Conservation (phyloP, 306 rosid genomes). For the Prunus salicina region DNA sequence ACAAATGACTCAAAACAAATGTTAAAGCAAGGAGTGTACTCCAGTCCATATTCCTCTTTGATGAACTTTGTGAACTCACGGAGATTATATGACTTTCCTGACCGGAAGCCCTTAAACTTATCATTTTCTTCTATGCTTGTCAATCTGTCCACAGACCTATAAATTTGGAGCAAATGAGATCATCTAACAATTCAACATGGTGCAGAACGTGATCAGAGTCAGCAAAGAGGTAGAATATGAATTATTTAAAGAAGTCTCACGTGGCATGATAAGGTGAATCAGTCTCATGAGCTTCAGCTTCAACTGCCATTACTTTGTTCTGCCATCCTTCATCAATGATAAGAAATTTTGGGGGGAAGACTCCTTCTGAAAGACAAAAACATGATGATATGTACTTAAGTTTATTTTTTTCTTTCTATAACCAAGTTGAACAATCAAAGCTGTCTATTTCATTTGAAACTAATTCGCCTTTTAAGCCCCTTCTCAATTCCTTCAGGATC, state of each 20-base stretch:
- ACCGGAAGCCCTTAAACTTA: constrained; percentile 48
- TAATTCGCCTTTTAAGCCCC: constrained; percentile 53
- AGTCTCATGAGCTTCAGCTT: constrained; percentile 31
- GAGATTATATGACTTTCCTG: constrained; percentile 36
- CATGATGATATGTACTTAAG: background rate
- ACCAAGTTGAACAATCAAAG: background rate
- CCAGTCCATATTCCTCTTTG: constrained; percentile 53
- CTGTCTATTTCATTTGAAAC: background rate
- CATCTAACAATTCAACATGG: background rate
- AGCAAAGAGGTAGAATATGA: background rate
- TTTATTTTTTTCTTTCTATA: no score
- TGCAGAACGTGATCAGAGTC: background rate
- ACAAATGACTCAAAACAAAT: background rate
- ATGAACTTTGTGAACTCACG: constrained; percentile 43
- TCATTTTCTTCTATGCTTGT: constrained; percentile 56
- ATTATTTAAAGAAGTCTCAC: background rate
- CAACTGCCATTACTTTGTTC: constrained; percentile 43
- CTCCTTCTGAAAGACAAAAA: constrained; percentile 44
- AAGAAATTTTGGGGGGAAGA: constrained; percentile 57
- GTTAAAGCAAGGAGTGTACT: constrained; percentile 30
- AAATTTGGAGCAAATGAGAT: constrained; percentile 12
- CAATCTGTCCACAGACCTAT: constrained; percentile 62
- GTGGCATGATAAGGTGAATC: constrained; percentile 49
- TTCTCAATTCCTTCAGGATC: constrained; percentile 59
- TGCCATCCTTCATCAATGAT: constrained; percentile 84